These are phyloP conservation scores for Colletotrichum tropicale DNA, from an alignment of 2,329 filamentous ascomycete species.

Conservation along the genomic window DNA sequence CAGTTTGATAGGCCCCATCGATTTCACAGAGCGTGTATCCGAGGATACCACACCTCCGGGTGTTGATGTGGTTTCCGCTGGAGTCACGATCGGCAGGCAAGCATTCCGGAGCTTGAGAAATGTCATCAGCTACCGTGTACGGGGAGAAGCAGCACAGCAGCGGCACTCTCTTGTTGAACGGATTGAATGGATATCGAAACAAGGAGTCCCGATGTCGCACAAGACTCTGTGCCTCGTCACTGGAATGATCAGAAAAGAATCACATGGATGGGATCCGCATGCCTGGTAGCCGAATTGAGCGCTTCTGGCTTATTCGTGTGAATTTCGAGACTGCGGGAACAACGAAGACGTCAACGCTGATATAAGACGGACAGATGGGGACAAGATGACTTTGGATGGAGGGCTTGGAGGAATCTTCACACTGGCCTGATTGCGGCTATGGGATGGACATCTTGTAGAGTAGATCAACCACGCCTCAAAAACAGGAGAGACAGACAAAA, in stretches of 20 bases:
- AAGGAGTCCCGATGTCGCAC: neutral
- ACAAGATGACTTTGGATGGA: neutral
- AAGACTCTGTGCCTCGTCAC: neutral
- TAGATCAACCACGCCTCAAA: neutral
- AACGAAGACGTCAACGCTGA: too few relatives aligned
- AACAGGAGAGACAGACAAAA: neutral
- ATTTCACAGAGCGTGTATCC: rapidly evolving
- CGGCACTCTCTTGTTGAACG: rapidly evolving
- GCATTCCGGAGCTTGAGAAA: neutral
- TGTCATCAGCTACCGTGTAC: rapidly evolving
- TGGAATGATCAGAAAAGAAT: rapidly evolving
- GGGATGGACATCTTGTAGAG: neutral
- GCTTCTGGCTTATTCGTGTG: too few relatives aligned
- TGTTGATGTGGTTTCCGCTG: rapidly evolving
- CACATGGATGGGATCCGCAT: rapidly evolving
- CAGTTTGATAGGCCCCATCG: rapidly evolving
- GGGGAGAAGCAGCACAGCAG: rapidly evolving
- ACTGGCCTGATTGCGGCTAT: neutral
- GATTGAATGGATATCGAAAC: neutral
- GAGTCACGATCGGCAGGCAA: rapidly evolving
- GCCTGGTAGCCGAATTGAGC: too few relatives aligned
- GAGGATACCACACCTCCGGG: neutral
- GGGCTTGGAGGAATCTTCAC: rapidly evolving
- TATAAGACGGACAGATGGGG: neutral
- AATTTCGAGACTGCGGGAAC: too few relatives aligned